Evolutionary conservation across 177 flowering plant species (phyloP).

Genomic region (Vitis hybrid): DNA sequence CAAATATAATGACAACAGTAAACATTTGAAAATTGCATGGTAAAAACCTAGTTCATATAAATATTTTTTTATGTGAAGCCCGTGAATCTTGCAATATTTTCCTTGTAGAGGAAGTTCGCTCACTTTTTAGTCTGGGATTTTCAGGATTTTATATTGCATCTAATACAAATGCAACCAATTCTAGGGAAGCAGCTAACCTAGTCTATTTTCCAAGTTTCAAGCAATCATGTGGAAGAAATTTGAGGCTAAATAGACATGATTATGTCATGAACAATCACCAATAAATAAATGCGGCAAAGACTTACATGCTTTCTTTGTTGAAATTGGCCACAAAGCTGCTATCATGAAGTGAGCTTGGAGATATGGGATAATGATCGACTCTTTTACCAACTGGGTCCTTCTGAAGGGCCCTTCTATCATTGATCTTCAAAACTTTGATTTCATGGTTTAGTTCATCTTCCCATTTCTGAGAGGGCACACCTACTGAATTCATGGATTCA

Average conservation of each 20-base stretch:
- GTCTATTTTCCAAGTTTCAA: neutral
- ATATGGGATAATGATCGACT: conserved; percentile 43
- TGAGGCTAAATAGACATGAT: neutral
- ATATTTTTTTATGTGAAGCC: no score
- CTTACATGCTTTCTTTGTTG: conserved; percentile 76
- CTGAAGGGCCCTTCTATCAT: conserved; percentile 31
- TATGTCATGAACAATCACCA: neutral
- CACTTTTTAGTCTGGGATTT: no score
- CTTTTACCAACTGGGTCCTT: conserved; percentile 47
- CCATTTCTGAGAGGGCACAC: conserved; percentile 49
- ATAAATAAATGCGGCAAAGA: conserved; percentile 15
- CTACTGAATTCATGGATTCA: conserved; percentile 32
- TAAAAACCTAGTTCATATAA: no score
- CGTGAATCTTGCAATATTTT: no score
- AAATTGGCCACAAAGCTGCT: conserved; percentile 34
- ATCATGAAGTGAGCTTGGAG: conserved; percentile 86
- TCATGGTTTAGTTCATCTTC: conserved; percentile 67
- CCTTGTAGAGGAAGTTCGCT: no score
- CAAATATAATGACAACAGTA: no score
- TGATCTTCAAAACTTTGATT: conserved; percentile 41
- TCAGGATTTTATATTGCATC: no score
- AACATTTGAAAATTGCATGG: no score
- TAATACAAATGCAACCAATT: neutral
- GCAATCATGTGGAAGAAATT: neutral
- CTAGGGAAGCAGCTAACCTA: neutral